Evolutionary conservation across 2,329 filamentous ascomycete species (phyloP).

Genomic region (Nothophaeocryptopus gaeumannii): DNA sequence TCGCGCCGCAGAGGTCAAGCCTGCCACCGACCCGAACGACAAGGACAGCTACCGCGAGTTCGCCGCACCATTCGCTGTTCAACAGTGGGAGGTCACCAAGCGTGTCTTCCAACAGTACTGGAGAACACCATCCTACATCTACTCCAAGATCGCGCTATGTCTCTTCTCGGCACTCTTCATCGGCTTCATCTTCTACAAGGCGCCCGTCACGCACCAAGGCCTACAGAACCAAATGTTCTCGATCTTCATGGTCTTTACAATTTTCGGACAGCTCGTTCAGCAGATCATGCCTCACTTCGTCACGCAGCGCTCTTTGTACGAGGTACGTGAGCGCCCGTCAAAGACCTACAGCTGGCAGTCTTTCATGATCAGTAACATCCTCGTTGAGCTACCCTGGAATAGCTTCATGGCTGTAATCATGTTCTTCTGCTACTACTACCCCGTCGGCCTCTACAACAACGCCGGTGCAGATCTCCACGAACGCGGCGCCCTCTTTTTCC

Average conservation of each 20-base stretch:
- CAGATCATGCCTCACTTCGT: constrained; percentile 87
- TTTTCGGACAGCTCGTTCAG: constrained; percentile 76
- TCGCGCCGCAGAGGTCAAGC: constrained; percentile 39
- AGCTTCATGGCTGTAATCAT: constrained; percentile 71
- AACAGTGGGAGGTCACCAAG: constrained; percentile 64
- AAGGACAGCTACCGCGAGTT: constrained; percentile 70
- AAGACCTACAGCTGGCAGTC: constrained; percentile 84
- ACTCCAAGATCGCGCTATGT: constrained; percentile 72
- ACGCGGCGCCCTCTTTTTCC: constrained; percentile 75
- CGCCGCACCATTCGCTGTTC: constrained; percentile 68
- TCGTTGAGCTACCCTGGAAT: constrained; percentile 85
- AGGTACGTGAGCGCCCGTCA: constrained; percentile 78
- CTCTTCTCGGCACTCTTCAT: constrained; percentile 69
- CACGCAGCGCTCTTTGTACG: constrained; percentile 75
- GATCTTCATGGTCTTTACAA: constrained; percentile 76
- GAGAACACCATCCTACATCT: constrained; percentile 86
- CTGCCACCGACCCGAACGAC: constrained; percentile 42
- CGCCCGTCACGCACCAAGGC: constrained; percentile 67
- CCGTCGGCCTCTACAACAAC: constrained; percentile 72
- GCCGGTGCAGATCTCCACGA: constrained; percentile 63
- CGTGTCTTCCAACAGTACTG: constrained; percentile 91
- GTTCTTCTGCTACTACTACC: constrained; percentile 82
- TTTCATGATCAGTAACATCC: constrained; percentile 78
- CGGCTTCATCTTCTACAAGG: constrained; percentile 67
- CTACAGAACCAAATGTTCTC: constrained; percentile 84